Conservation (phyloP, 148 eudicot species). For the Silene uniflora region DNA sequence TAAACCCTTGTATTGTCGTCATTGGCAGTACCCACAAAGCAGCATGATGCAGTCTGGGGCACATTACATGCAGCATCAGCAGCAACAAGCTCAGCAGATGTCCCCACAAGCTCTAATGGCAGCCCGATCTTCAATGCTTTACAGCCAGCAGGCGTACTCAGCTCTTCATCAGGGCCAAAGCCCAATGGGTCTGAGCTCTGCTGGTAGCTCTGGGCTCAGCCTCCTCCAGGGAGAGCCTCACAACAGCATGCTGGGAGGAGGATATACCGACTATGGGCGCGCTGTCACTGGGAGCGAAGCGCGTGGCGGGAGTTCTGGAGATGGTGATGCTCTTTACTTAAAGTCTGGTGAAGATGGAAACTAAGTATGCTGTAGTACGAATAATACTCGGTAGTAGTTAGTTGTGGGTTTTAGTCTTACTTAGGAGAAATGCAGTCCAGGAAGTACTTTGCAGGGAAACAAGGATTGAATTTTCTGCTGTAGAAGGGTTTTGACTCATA, state of each 20-base stretch:
- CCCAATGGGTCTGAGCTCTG: slow-evolving; percentile 70
- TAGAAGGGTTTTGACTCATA: background rate
- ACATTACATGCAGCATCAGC: slow-evolving; percentile 75
- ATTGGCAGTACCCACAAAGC: slow-evolving; percentile 40
- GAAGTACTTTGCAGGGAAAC: slow-evolving; percentile 12
- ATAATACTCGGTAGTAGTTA: background rate
- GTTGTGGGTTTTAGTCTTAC: background rate
- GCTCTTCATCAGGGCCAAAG: slow-evolving; percentile 68
- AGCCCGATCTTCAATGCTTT: slow-evolving; percentile 78
- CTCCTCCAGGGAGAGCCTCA: slow-evolving; percentile 71
- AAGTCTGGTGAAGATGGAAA: slow-evolving; percentile 68
- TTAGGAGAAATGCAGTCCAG: slow-evolving; percentile 14
- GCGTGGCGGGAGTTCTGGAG: slow-evolving; percentile 36
- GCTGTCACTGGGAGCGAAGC: slow-evolving; percentile 28
- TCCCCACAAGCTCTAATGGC: slow-evolving; percentile 83
- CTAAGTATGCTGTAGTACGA: slow-evolving; percentile 14
- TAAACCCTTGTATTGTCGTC: background rate
- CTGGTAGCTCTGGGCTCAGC: slow-evolving; percentile 56
- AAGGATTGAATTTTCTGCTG: slow-evolving; percentile 23
- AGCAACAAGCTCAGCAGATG: slow-evolving; percentile 68
- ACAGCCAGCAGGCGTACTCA: slow-evolving; percentile 68
- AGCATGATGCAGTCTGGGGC: slow-evolving; percentile 56
- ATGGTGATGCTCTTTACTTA: slow-evolving; percentile 68
- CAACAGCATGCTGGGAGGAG: slow-evolving; percentile 35
- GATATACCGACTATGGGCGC: slow-evolving; percentile 55